Evolutionary conservation across 768 basidiomycete species (phyloP), one percentile per base, ranked within the genome.

Genomic region (Boletellus ananiceps): DNA sequence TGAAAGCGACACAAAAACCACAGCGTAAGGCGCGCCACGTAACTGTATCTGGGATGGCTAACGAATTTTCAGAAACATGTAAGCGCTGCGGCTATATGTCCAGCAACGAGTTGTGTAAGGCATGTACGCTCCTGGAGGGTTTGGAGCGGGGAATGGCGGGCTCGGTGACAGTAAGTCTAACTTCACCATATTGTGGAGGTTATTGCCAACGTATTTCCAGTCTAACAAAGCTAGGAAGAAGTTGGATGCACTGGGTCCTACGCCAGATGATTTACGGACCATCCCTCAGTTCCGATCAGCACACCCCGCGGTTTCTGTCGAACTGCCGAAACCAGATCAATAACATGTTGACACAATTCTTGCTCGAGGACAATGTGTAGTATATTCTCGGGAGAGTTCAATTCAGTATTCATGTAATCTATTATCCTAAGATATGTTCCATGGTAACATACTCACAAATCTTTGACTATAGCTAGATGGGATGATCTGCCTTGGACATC

Each of bases 31-130:
- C 50, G 40, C 46, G 5, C 25, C 34, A 23, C 18, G 15, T 48
- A 40, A n/a, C 32, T 6, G 15, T 36, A 50, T 48, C 50, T 27
- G 49, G 29, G 4, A 3, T 3, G 33, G 4, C 35, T 51, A 4
- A 43, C 18, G 31, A 14, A 52, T 39, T 19, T 35, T 8, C 63
- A 98, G 93, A 91, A 71, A 92, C 82, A 14, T 99, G 96, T 64
- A 76, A 82, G 59, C 77, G 92, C 40, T 99, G 96, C 58, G 93
- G 93, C 3, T 94, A 94, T 65, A 94, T 98, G 76, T 88, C 93
- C 3, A 94, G 91, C 53, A 96, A 98, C 57, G 84, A 87, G n/a
- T 70, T 99, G n/a, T 94, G 93, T 64, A 94, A 94, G 65, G 94
- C 93, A 1, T 96, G 94, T 54, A 88, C 86, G 0, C 71, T 97